Evolutionary conservation across 306 rosid genomes (phyloP).

Genomic region (Quercus robur): DNA sequence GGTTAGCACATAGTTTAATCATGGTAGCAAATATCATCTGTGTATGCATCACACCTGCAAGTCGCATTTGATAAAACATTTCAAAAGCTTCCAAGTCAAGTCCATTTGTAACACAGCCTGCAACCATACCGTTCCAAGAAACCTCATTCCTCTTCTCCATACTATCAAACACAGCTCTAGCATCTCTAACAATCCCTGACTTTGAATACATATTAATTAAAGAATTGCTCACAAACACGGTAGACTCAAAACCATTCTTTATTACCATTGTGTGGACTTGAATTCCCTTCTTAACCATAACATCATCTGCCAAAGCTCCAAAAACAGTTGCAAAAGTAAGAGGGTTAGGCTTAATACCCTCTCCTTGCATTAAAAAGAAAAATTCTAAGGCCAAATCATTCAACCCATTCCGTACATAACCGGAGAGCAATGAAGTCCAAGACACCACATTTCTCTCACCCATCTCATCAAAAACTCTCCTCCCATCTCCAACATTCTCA

Average conservation of each 20-base stretch:
- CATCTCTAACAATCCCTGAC: slow-evolving; percentile 55
- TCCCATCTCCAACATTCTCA: slow-evolving; percentile 47
- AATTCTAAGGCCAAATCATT: slow-evolving; percentile 34
- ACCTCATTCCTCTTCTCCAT: slow-evolving; percentile 54
- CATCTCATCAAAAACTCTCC: slow-evolving; percentile 76
- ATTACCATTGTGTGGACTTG: slow-evolving; percentile 61
- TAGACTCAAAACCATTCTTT: slow-evolving; percentile 62
- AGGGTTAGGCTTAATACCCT: slow-evolving; percentile 55
- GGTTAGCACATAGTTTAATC: slow-evolving; percentile 61
- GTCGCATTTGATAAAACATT: slow-evolving; percentile 54
- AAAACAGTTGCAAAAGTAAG: slow-evolving; percentile 51
- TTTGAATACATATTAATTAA: slow-evolving; percentile 65
- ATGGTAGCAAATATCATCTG: slow-evolving; percentile 47
- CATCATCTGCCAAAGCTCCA: slow-evolving; percentile 56
- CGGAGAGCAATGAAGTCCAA: slow-evolving; percentile 76
- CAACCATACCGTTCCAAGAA: slow-evolving; percentile 77
- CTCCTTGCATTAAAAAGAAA: slow-evolving; percentile 49
- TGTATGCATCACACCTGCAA: slow-evolving; percentile 51
- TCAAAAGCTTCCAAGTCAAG: slow-evolving; percentile 57
- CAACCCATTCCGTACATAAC: slow-evolving; percentile 53
- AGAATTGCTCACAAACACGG: slow-evolving; percentile 52
- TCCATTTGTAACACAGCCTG: slow-evolving; percentile 58
- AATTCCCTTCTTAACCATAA: slow-evolving; percentile 46
- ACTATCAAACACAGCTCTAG: slow-evolving; percentile 54
- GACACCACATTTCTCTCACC: slow-evolving; percentile 62